Evolutionary conservation across 139 green algal species (phyloP).

Genomic region (Edaphochlamys debaryana): DNA sequence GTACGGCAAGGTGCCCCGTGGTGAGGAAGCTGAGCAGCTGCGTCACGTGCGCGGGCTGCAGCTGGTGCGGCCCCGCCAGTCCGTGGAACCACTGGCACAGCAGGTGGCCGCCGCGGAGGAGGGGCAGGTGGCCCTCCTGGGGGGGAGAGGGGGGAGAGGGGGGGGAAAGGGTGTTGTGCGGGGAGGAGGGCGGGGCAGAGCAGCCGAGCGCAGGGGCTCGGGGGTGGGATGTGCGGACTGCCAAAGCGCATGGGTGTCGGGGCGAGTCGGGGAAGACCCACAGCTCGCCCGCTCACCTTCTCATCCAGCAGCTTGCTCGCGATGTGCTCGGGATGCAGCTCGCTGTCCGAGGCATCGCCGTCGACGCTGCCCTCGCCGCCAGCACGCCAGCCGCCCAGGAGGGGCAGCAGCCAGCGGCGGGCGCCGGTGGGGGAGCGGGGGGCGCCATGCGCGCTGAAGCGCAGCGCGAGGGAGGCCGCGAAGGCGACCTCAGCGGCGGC

Average conservation of each 20-base stretch:
- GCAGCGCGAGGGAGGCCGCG: neutral
- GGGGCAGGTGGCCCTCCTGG: slow-evolving; percentile 27
- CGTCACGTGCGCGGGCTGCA: neutral
- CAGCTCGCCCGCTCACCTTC: too few relatives aligned
- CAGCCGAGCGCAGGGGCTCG: too few relatives aligned
- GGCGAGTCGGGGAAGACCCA: too few relatives aligned
- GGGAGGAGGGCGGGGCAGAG: too few relatives aligned
- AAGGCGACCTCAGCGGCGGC: slow-evolving; percentile 37
- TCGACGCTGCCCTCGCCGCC: too few relatives aligned
- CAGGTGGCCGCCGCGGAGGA: slow-evolving; percentile 34
- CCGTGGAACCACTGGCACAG: slow-evolving; percentile 20
- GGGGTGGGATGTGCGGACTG: too few relatives aligned
- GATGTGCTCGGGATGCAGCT: neutral
- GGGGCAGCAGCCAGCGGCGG: neutral
- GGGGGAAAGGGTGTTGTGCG: neutral
- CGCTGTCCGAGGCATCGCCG: too few relatives aligned
- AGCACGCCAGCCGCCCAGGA: too few relatives aligned
- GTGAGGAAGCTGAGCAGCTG: slow-evolving; percentile 24
- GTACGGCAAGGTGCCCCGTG: neutral
- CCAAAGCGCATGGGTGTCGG: too few relatives aligned
- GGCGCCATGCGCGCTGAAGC: slow-evolving; percentile 21
- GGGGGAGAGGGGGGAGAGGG: neutral
- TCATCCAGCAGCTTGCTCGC: slow-evolving; percentile 21
- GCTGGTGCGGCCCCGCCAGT: slow-evolving; percentile 20
- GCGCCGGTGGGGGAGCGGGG: too few relatives aligned